A percentile compares a stretch with the other conserved stretches of the same genome.
These are phyloP conservation scores for Termitomyces sp. DNA, from an alignment of 768 basidiomycete genomes.

Conservation along the genomic window DNA sequence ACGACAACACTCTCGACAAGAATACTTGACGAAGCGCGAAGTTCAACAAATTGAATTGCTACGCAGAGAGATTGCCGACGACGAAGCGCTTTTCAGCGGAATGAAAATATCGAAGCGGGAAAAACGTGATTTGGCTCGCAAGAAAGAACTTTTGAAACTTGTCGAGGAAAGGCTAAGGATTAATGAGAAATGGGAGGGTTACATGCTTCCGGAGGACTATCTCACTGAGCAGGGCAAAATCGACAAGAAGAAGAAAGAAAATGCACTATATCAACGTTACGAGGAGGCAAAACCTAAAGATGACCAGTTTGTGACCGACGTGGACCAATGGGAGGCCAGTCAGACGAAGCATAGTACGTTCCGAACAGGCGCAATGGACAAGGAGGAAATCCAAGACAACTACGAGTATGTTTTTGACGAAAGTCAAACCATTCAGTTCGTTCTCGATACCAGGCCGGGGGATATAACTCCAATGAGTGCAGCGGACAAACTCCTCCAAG, in stretches of 20 bases:
- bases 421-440: constrained; percentile 92
- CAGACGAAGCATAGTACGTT: constrained; percentile 89
- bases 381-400: constrained; percentile 69
- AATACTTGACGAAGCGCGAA: constrained; percentile 96
- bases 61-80: constrained; percentile 89
- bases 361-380: constrained; percentile 90
- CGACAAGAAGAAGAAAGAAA: constrained; percentile 93
- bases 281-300: constrained; percentile 90
- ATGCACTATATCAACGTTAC: constrained; percentile 89
- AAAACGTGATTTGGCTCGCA: constrained; percentile 72
- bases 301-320: constrained; percentile 92
- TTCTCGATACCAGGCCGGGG: constrained; percentile 74
- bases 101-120: constrained; percentile 90
- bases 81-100: constrained; percentile 83
- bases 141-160: constrained; percentile 86
- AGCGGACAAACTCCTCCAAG: constrained; percentile 79
- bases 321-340: constrained; percentile 95
- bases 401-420: constrained; percentile 99
- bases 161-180: constrained; percentile 94
- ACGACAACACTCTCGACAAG: constrained; percentile 85
- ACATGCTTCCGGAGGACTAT: constrained; percentile 96
- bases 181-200: constrained; percentile 94
- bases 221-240: constrained; percentile 98
- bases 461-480: constrained; percentile 65
- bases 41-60: constrained; percentile 92